Evolutionary conservation across 768 basidiomycete species (phyloP), one percentile per base, ranked within the genome.

Genomic region (Polyporus arcularius): DNA sequence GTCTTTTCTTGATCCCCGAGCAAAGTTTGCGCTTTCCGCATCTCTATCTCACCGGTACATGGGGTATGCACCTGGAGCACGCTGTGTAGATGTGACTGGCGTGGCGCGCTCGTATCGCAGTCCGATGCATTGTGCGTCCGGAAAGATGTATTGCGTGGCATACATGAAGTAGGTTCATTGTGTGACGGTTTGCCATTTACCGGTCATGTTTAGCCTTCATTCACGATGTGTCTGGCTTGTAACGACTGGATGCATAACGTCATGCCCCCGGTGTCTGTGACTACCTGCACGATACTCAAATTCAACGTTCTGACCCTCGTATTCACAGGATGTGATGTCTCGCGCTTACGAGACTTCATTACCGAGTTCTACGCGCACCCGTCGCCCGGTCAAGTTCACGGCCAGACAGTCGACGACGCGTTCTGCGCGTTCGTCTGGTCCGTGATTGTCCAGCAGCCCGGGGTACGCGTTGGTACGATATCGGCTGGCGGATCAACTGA

Each of bases 351-450:
- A 53, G 87, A 87, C 67, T 90, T 92, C 65, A 79, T 95, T 55
- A 63, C 74, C 35, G 85, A 81, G 21, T 94, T 89, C 70, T 88
- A 92, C 73, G 63, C 75, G 2, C 78, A 79, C 46, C 68, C 78
- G 48, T 67, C 53, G 68, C 39, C 76, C 15, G 72, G 74, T 9
- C 45, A 67, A 14, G 68, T 73, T 18, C 74, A 67, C 43, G 41
- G 72, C 2, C 92, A 94, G 66, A 83, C 77, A 57, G 76, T 86
- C 18, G 94, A 96, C 69, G 87, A 90, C 66, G 74, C 82, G 2
- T 93, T 92, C 68, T 85, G 84, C 71, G 82, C 86, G 3, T 94
- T 92, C 72, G 82, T 94, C 18, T 96, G 92, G 92, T 86, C 87
- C 0, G 76, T 92, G 35, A 79, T 96, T 43, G 84, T 88, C 26